phyloP scores from a whole-genome alignment of 208 protist species.

The Vickermania spadyakhi region DNA sequence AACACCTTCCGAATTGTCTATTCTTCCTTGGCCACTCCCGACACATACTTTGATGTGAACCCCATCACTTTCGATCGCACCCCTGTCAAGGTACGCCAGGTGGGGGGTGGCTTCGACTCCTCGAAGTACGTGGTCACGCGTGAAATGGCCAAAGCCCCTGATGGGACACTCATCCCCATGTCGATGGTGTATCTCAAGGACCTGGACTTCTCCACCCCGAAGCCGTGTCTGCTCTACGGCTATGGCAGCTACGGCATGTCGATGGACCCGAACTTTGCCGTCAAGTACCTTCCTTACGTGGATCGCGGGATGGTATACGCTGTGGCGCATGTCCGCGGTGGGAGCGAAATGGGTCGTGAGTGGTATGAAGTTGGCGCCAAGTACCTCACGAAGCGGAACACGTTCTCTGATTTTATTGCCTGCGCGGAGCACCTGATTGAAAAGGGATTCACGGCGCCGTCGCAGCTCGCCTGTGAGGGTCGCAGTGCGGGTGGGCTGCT shows the following conservation, averaged over 20 bases:
- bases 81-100: conserved; percentile 60
- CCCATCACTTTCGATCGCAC: conserved; percentile 20
- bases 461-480: conserved; percentile 81
- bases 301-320: conserved; percentile 89
- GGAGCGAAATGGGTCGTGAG: conserved; percentile 85
- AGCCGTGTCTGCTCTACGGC: conserved; percentile 85
- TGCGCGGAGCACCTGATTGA: conserved; percentile 83
- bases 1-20: conserved; percentile 65
- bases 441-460: conserved; percentile 39
- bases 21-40: conserved; percentile 71
- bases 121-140: conserved; percentile 63
- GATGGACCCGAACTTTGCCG: conserved; percentile 80
- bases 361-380: conserved; percentile 90
- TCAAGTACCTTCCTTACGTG: conserved; percentile 66
- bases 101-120: conserved; percentile 59
- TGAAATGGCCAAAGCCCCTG: conserved; percentile 62
- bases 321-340: conserved; percentile 89
- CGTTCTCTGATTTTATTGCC: conserved; percentile 90
- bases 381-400: conserved; percentile 91
- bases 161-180: conserved; percentile 62
- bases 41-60: conserved; percentile 62
- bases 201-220: conserved; percentile 42
- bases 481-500: conserved; percentile 90
- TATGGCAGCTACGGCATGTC: conserved; percentile 88
- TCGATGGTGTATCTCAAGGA: conserved; percentile 72